phyloP scores from a whole-genome alignment of 1,139 yeast genomes.

The Geotrichum carabidarum region DNA sequence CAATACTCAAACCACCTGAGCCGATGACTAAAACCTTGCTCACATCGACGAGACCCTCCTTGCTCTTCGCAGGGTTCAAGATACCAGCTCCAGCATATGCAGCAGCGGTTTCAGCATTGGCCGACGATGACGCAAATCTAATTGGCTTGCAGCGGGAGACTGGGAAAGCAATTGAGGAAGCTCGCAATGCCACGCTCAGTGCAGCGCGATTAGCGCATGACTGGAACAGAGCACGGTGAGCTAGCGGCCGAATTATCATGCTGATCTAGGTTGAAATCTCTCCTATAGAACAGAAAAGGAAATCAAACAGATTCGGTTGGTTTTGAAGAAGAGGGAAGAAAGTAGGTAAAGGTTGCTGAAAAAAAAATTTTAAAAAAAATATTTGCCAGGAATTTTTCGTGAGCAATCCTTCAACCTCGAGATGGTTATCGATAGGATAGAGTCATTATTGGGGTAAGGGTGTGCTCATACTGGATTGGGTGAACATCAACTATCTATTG shows the following conservation, averaged over 20 bases:
- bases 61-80: slow-evolving; percentile 45
- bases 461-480: too few relatives aligned
- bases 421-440: too few relatives aligned
- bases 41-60: slow-evolving; percentile 68
- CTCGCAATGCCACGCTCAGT: background rate
- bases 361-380: too few relatives aligned
- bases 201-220: background rate
- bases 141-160: background rate
- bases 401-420: too few relatives aligned
- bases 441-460: too few relatives aligned
- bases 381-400: too few relatives aligned
- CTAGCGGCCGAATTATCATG: slow-evolving; percentile 16
- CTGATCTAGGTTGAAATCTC: background rate
- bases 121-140: slow-evolving; percentile 3
- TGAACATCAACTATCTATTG: too few relatives aligned
- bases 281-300: too few relatives aligned
- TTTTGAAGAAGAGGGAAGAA: too few relatives aligned
- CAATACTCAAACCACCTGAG: slow-evolving; percentile 95
- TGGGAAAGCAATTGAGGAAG: background rate
- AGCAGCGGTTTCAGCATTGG: slow-evolving; percentile 31
- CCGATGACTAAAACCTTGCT: slow-evolving; percentile 88
- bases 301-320: too few relatives aligned
- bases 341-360: too few relatives aligned
- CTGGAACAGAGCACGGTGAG: slow-evolving; percentile 8
- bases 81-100: slow-evolving; percentile 55